These are phyloP conservation scores for Saturnispora besseyi DNA, from an alignment of 805 yeast genomes.

Conservation along the genomic window DNA sequence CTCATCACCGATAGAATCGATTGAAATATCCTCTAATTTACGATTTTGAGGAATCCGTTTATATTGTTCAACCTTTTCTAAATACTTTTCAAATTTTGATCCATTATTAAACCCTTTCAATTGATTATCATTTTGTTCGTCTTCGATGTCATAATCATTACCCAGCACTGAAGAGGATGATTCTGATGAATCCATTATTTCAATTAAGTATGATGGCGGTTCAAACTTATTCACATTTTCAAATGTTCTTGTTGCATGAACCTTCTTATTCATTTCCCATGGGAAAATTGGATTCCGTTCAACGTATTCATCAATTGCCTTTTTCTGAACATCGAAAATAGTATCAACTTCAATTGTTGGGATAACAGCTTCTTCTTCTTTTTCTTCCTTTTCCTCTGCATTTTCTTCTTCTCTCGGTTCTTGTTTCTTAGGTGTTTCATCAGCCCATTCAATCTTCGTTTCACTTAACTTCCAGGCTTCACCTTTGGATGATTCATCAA, in stretches of 20 bases:
- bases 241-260: slow-evolving; percentile 17
- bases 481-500: slow-evolving; percentile 20
- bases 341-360: not conserved
- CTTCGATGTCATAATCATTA: not conserved
- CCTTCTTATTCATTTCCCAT: slow-evolving; percentile 22
- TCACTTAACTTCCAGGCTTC: slow-evolving; percentile 28
- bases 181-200: slow-evolving; percentile 6
- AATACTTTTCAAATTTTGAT: slow-evolving; percentile 13
- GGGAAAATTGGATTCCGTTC: slow-evolving; percentile 29
- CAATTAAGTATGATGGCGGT: slow-evolving; percentile 14
- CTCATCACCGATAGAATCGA: not conserved
- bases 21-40: not conserved
- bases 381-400: no score
- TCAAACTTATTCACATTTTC: slow-evolving; percentile 10
- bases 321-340: not conserved
- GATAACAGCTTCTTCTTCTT: not conserved
- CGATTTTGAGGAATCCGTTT: not conserved
- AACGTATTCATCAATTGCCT: slow-evolving; percentile 18
- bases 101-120: slow-evolving; percentile 20
- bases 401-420: not conserved
- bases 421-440: not conserved
- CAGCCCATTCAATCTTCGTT: slow-evolving; percentile 15
- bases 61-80: slow-evolving; percentile 12
- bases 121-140: not conserved
- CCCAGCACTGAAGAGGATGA: not conserved